Conservation (phyloP, 2,329 filamentous ascomycete species). For the Paradendryphiella salina region DNA sequence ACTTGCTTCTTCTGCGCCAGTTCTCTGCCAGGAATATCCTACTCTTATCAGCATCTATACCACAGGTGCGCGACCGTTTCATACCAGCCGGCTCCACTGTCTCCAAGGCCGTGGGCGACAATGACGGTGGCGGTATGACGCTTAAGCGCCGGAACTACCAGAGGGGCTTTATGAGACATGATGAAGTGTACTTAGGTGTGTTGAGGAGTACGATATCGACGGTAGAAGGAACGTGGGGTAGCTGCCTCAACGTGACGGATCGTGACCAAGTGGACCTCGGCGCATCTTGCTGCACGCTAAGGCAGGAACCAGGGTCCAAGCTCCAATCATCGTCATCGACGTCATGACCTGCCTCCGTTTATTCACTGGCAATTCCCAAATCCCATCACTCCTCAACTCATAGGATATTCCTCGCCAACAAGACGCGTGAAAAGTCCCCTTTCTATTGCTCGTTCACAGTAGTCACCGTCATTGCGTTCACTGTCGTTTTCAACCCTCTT, state of each 20-base stretch:
- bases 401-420: neutral
- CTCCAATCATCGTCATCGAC: slow-evolving; percentile 39
- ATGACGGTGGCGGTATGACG: slow-evolving; percentile 94
- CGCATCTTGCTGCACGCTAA: slow-evolving; percentile 24
- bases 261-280: slow-evolving; percentile 22
- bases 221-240: slow-evolving; percentile 21
- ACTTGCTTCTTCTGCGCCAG: slow-evolving; percentile 76
- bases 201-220: slow-evolving; percentile 5
- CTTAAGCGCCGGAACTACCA: slow-evolving; percentile 77
- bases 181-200: slow-evolving; percentile 7
- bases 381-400: slow-evolving; percentile 10
- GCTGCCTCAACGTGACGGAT: slow-evolving; percentile 5
- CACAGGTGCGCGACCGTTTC: slow-evolving; percentile 11
- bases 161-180: slow-evolving; percentile 50
- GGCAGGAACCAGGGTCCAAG: slow-evolving; percentile 32
- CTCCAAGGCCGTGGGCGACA: slow-evolving; percentile 88
- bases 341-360: slow-evolving; percentile 33
- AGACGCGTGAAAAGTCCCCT: neutral
- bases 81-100: slow-evolving; percentile 75
- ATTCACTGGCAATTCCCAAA: slow-evolving; percentile 8
- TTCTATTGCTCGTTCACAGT: neutral
- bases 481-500: slow-evolving; percentile 1
- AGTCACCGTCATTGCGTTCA: neutral
- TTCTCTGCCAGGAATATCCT: slow-evolving; percentile 81
- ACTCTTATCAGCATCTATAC: slow-evolving; percentile 19